Conservation (phyloP, 768 basidiomycete genomes). For the Auricularia sp. region DNA sequence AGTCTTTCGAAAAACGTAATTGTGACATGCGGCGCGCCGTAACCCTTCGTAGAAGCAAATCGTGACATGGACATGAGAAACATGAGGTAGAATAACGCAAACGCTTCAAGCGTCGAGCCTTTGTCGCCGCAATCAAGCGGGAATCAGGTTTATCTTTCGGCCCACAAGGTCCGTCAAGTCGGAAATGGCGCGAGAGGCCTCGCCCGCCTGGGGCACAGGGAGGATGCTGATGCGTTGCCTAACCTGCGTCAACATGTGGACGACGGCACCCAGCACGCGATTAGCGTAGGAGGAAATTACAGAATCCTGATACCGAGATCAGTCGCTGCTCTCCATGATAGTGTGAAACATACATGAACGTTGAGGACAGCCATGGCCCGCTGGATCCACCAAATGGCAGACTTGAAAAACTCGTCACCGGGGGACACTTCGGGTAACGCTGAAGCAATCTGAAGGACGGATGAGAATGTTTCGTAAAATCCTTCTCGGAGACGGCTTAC, state of each 20-base stretch:
- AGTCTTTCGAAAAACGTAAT: neutral
- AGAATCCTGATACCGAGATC: slow-evolving; percentile 42
- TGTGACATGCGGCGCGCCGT: neutral
- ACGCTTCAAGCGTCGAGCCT: neutral
- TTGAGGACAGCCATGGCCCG: slow-evolving; percentile 60
- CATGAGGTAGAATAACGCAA: slow-evolving; percentile 24
- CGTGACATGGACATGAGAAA: slow-evolving; percentile 1
- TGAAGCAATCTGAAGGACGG: slow-evolving; percentile 46
- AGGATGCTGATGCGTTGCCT: slow-evolving; percentile 72
- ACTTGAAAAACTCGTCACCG: slow-evolving; percentile 71
- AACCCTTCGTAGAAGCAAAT: neutral
- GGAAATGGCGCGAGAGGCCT: slow-evolving; percentile 56
- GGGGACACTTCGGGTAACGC: slow-evolving; percentile 68
- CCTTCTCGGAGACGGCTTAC: slow-evolving; percentile 33
- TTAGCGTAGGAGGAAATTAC: slow-evolving; percentile 74
- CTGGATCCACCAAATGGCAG: slow-evolving; percentile 79
- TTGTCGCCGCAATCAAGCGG: neutral
- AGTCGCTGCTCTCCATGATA: too few species aligned
- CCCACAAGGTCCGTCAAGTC: slow-evolving; percentile 66
- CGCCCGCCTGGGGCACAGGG: slow-evolving; percentile 50
- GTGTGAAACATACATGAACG: slow-evolving; percentile 43
- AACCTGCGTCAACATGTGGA: slow-evolving; percentile 62
- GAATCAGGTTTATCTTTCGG: slow-evolving; percentile 23
- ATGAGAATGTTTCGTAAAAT: slow-evolving; percentile 1
- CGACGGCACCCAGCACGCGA: slow-evolving; percentile 71